Base-by-base conservation (phyloP, 495 filamentous ascomycete genomes). In the Aspergillus avenaceus region DNA sequence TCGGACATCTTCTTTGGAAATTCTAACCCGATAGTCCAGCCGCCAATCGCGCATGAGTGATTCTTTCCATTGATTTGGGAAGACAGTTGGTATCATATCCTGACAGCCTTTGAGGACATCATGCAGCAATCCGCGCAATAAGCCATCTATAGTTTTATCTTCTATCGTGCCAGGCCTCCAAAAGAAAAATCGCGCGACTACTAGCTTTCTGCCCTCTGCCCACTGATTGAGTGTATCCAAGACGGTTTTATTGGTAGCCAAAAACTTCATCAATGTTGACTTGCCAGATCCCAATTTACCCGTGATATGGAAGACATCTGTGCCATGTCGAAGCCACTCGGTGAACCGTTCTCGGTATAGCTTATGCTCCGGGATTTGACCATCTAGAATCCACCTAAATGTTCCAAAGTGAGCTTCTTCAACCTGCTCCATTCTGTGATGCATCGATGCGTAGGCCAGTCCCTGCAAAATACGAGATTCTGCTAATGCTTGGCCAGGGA, bases 211-310 rank as follows among this genome's bases (percentile, higher is more conserved):
- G 4, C 23, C 41, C 3, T 47, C 58, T 26, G 66, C 63, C 71
- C 69, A 75, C 0, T 28, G 5, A n/a, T 29, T 9, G 22, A 67
- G 44, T 19, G 47, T 18, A n/a, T 24, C 12, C 27, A 37, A 18
- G 12, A 61, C 65, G 24, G 44, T 24, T 1, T 32, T 21, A 34
- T 66, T 51, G 1, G 47, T 29, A 18, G 21, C 25, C 0, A 76
- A 24, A 31, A 64, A 71, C 47, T 71, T 76, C 65, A 76, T 75
- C 14, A 78, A 37, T 1, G 71, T 78, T 13, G 73, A 76, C 46
- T 77, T 77, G 1, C 72, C 73, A 5, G 69, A 69, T 12, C 72
- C 74, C 0, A 64, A 52, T 50, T 75, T 74, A 13, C 72, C 73
- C 1, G 47, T 53, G 5, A 76, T 61, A 44, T 69, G 62, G 41